phyloP scores from a whole-genome alignment of 768 basidiomycete species.

The Tylopilus sp. region DNA sequence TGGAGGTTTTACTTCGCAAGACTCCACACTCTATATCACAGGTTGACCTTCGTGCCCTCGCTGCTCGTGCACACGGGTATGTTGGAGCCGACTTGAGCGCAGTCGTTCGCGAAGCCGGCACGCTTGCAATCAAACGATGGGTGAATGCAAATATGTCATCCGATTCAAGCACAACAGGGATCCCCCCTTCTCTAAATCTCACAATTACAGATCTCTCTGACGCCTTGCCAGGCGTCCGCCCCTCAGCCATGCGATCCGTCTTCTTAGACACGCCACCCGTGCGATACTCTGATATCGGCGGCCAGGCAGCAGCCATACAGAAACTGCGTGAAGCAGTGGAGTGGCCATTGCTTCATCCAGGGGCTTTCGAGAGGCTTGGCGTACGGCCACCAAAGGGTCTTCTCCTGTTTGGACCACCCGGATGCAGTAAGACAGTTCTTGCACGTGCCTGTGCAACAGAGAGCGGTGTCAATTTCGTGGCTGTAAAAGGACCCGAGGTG shows the following conservation, averaged over 20 bases:
- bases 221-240: conserved; percentile 77
- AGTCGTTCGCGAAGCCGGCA: conserved; percentile 90
- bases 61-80: conserved; percentile 87
- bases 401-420: conserved; percentile 91
- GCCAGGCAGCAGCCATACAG: conserved; percentile 76
- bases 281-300: conserved; percentile 85
- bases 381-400: conserved; percentile 88
- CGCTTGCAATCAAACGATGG: conserved; percentile 85
- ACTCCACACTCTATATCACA: conserved; percentile 71
- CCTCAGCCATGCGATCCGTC: conserved; percentile 92
- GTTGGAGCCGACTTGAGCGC: conserved; percentile 95
- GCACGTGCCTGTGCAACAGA: conserved; percentile 92
- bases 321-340: conserved; percentile 90
- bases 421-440: conserved; percentile 94
- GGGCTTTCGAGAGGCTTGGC: conserved; percentile 83
- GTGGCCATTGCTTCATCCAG: conserved; percentile 89
- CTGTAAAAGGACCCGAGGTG: conserved; percentile 97
- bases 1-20: conserved; percentile 77
- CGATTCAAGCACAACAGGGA: conserved; percentile 3
- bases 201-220: conserved; percentile 60
- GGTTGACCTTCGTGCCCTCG: conserved; percentile 60
- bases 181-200: conserved; percentile 37
- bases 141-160: conserved; percentile 31
- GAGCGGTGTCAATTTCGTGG: conserved; percentile 93
- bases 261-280: conserved; percentile 85